phyloP scores from a whole-genome alignment of 352 stramenopile genomes.

The Phytophthora pistaciae region DNA sequence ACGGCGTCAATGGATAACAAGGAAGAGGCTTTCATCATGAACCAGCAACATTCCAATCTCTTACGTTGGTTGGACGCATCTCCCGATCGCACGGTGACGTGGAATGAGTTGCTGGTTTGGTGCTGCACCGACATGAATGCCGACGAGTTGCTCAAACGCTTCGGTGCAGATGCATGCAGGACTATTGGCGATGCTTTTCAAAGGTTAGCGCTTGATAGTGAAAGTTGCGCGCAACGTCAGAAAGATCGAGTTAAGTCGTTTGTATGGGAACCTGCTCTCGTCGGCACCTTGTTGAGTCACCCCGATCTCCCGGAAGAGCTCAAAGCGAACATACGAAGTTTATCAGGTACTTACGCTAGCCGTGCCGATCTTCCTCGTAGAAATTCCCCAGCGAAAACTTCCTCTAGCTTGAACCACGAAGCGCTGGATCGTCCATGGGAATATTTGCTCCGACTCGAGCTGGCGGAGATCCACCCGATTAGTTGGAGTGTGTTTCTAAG shows the following conservation, averaged over 20 bases:
- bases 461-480: constrained; percentile 50
- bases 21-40: constrained; percentile 3
- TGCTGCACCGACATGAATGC: constrained; percentile 46
- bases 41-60: constrained; percentile 9
- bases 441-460: constrained; percentile 37
- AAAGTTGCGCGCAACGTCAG: not conserved
- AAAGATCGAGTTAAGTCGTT: constrained; percentile 19
- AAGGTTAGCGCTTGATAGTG: constrained; percentile 22
- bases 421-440: constrained; percentile 31
- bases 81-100: constrained; percentile 25
- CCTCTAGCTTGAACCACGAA: not conserved
- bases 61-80: constrained; percentile 21
- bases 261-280: constrained; percentile 56
- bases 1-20: not conserved
- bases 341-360: constrained; percentile 6
- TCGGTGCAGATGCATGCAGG: constrained; percentile 24
- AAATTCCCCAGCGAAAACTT: not conserved
- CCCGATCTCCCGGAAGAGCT: constrained; percentile 32
- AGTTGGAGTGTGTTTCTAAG: constrained; percentile 67
- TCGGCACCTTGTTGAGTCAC: constrained; percentile 34
- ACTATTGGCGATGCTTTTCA: constrained; percentile 29
- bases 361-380: constrained; percentile 5
- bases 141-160: constrained; percentile 30
- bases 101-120: constrained; percentile 50
- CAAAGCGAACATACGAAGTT: constrained; percentile 43